Base-by-base conservation (phyloP, 139 green algal species). In the Chlamydomonas incerta region DNA sequence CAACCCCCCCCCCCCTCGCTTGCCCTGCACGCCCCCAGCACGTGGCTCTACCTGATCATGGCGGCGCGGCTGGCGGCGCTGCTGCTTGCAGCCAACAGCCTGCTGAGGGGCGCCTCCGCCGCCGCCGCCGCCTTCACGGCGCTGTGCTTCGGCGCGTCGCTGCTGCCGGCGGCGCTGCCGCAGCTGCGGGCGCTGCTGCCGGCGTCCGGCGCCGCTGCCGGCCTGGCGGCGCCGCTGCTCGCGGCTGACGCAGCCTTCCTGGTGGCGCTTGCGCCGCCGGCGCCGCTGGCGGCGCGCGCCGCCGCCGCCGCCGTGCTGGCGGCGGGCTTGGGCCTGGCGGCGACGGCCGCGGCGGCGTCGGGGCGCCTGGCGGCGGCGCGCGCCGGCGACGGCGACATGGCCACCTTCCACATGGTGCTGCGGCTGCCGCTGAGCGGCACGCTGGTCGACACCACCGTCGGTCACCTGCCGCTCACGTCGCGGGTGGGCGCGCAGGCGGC, bases 351-450 rank as follows among this genome's bases (percentile, higher is more conserved):
- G n/a, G 62, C 73, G 31, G 72, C 62, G 46, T 46, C 37, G 28
- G 21, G 46, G 33, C 55, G 71, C n/a, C 62, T 82, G 35, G 5
- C 71, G 35, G n/a, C 21, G 31, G 10, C 46, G 28, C 20, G 29
- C 21, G 80, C 71, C 4, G 80, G 55, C 29, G 24, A 62, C 34
- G 82, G 82, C 29, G 82, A 87, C 60, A 41, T 75, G 28, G 72
- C 69, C 18, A 81, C 70, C 14, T 80, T 87, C 26, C 82, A 87
- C 29, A 29, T 87, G 28, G 52, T 52, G 37, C 33, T 87, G n/a
- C 55, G 75, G 37, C 37, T 66, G 35, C 58, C 72, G 14, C 24
- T 58, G 3, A 81, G 66, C 57, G 82, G 82, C 28, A 87, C 75
- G 6, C 24, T 73, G 6, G 76, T 87, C 24, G 82, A 87, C 62